Conservation (phyloP, 1,284 basidiomycete genomes). For the Hypsizygus ulmarius region DNA sequence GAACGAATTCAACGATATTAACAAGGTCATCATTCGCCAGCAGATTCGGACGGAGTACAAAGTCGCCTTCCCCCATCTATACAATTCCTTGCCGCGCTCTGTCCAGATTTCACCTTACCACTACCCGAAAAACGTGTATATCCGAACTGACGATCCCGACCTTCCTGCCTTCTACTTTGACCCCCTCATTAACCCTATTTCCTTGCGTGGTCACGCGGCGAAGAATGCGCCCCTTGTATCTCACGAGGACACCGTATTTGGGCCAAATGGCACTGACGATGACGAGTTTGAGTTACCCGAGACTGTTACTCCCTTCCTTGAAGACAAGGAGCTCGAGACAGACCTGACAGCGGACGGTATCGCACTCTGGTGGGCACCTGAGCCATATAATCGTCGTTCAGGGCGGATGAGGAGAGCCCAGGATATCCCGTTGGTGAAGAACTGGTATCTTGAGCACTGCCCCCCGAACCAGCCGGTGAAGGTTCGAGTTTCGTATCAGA, state of each 20-base stretch:
- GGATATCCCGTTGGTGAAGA: slow-evolving; percentile 94
- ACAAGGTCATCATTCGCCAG: slow-evolving; percentile 99
- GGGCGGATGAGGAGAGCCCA: slow-evolving; percentile 93
- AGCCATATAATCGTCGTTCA: slow-evolving; percentile 92
- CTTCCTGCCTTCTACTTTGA: slow-evolving; percentile 99
- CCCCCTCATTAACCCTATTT: slow-evolving; percentile 96
- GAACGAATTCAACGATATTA: slow-evolving; percentile 99
- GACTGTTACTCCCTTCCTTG: slow-evolving; percentile 80
- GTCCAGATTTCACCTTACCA: slow-evolving; percentile 94
- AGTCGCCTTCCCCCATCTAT: slow-evolving; percentile 98
- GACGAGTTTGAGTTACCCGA: slow-evolving; percentile 90
- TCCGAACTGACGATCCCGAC: slow-evolving; percentile 98
- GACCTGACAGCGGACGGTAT: slow-evolving; percentile 96
- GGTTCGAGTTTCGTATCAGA: slow-evolving; percentile 99
- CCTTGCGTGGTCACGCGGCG: slow-evolving; percentile 78
- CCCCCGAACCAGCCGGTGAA: slow-evolving; percentile 96
- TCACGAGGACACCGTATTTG: slow-evolving; percentile 93
- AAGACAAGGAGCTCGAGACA: slow-evolving; percentile 80
- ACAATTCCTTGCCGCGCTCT: slow-evolving; percentile 96
- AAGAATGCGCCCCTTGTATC: slow-evolving; percentile 82
- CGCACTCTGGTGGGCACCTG: slow-evolving; percentile 98
- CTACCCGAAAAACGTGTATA: slow-evolving; percentile 95
- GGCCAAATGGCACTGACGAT: slow-evolving; percentile 78
- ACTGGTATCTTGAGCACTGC: slow-evolving; percentile 98
- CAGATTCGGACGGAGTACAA: slow-evolving; percentile 99